phyloP scores from a whole-genome alignment of 495 filamentous ascomycete species.

The Hypoxylon fuscum region DNA sequence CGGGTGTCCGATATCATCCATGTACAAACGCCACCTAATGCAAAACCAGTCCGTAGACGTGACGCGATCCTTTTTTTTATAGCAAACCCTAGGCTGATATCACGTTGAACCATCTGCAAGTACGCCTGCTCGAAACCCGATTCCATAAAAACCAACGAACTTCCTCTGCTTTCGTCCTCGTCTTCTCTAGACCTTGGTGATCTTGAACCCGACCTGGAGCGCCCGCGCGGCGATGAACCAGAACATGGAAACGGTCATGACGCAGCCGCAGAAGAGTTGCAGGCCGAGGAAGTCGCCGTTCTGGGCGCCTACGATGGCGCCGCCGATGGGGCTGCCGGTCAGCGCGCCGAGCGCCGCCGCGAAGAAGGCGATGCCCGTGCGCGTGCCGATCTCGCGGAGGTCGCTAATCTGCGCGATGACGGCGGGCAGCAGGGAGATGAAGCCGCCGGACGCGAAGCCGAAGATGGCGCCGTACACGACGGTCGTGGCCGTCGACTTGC shows the following conservation, averaged over 20 bases:
- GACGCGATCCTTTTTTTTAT: no score
- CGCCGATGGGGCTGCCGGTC: slow-evolving; percentile 76
- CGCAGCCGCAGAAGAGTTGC: slow-evolving; percentile 72
- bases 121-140: no score
- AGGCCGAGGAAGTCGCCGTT: slow-evolving; percentile 66
- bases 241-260: slow-evolving; percentile 61
- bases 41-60: no score
- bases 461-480: slow-evolving; percentile 74
- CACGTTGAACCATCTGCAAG: no score
- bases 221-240: slow-evolving; percentile 59
- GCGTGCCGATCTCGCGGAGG: slow-evolving; percentile 74
- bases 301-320: slow-evolving; percentile 67
- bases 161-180: background rate
- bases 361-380: slow-evolving; percentile 74
- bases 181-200: slow-evolving; percentile 45
- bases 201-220: slow-evolving; percentile 52
- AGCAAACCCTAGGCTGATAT: no score
- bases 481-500: slow-evolving; percentile 63
- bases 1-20: background rate
- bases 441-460: slow-evolving; percentile 78
- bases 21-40: background rate
- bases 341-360: slow-evolving; percentile 70
- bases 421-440: slow-evolving; percentile 66
- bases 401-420: slow-evolving; percentile 77
- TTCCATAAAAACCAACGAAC: no score